These are phyloP conservation scores for Sporothrix pseudoabietina DNA, from an alignment of 2,329 filamentous ascomycete species.

Conservation along the genomic window DNA sequence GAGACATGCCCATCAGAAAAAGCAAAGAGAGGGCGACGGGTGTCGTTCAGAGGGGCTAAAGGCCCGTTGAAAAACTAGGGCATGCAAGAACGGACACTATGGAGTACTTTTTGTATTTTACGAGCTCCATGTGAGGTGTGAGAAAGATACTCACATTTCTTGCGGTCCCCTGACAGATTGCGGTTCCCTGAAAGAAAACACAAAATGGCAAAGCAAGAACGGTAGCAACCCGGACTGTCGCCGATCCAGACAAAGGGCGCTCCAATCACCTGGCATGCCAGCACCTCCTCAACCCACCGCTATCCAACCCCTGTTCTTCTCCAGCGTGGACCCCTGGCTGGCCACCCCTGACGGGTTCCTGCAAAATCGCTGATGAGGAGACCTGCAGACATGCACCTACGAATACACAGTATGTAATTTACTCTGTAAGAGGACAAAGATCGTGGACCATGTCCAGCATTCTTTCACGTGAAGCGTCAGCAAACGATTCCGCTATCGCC, in stretches of 20 bases:
- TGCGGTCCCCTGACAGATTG: too few relatives aligned
- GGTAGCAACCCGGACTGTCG: neutral
- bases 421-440: neutral
- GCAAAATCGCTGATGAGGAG: neutral
- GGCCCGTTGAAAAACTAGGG: neutral
- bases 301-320: constrained; percentile 18
- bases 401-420: too few relatives aligned
- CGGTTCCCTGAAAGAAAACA: neutral
- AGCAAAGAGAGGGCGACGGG: neutral
- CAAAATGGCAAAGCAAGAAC: neutral
- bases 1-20: neutral
- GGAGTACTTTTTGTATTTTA: neutral
- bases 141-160: neutral
- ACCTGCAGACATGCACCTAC: neutral
- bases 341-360: neutral
- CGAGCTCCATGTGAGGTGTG: neutral
- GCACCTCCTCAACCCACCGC: neutral
- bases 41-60: neutral
- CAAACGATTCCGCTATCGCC: constrained; percentile 3
- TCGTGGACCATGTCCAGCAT: neutral
- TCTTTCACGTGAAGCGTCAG: constrained; percentile 9
- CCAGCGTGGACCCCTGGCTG: neutral
- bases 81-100: neutral
- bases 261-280: constrained; percentile 20
- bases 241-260: neutral